Evolutionary conservation across 1,139 yeast species (phyloP), one percentile per base, ranked within the genome.

Genomic region (Geotrichum macrosporum): DNA sequence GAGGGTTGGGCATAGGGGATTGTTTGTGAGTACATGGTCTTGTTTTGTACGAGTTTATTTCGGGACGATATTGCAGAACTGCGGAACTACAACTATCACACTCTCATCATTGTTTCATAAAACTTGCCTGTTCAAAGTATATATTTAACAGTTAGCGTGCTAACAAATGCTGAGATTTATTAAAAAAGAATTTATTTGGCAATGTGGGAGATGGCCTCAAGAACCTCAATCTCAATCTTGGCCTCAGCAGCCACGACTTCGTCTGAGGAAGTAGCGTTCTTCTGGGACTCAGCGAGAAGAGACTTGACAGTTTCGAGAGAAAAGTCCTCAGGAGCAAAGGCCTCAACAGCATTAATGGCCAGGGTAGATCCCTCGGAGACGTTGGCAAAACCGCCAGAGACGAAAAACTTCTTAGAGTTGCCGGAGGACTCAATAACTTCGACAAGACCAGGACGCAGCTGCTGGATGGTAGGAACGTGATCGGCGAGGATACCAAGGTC

Each of bases 391-490:
- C 99, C 99, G 57, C 98, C 98, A 55, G 95, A 81, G 58, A 92
- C 92, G 55, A 78, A 78, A 72, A 76, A 92, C 72, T 84, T 87
- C 75, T 86, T 87, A 66, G 80, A 78, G 62, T 79, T 74, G 58
- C 92, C 94, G 48, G 81, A 70, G 65, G 81, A 76, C 68, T 86
- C 88, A 60, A 87, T 81, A 65, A 92, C 80, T 72, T 89, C 96
- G 61, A 92, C 84, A 55, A 94, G 78, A 70, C 99, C 99, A 61
- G 98, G 96, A 67, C 84, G 81, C 68, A 92, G 81, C 77, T 94
- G 96, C 74, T 94, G 97, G 57, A 92, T 89, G 65, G 86, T 82
- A 64, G 99, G 98, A 66, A 92, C 95, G 79, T 92, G 99, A 75
- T 87, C 84, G 63, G 98, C 96, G 67, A 92, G 76, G 58, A 92